These are phyloP conservation scores for Trichosporon sp. DNA, from an alignment of 1,284 basidiomycete genomes.

Conservation along the genomic window DNA sequence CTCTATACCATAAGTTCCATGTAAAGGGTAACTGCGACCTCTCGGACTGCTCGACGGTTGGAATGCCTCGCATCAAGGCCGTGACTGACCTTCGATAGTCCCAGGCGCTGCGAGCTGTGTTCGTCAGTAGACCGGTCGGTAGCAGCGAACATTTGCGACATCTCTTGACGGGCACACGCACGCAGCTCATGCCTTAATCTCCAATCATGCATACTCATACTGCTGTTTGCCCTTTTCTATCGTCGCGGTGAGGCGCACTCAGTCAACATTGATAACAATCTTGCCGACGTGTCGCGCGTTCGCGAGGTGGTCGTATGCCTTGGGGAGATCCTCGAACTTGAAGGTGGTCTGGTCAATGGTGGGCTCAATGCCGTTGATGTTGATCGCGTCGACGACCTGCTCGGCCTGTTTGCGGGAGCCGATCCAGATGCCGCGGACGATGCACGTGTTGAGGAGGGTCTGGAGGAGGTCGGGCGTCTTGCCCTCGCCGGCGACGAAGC, in stretches of 20 bases:
- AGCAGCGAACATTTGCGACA: too few species aligned
- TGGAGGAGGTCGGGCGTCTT: conserved; percentile 1
- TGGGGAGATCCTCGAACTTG: conserved; percentile 40
- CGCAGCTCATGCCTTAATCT: too few species aligned
- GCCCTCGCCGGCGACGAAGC: conserved; percentile 48
- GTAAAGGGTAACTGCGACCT: background rate
- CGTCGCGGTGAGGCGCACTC: background rate
- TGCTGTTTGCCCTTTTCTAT: background rate
- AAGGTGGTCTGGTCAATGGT: conserved; percentile 47
- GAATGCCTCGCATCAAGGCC: too few species aligned
- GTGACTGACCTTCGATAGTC: too few species aligned
- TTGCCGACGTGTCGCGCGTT: conserved; percentile 39
- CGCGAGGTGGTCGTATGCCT: conserved; percentile 47
- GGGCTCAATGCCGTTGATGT: conserved; percentile 43
- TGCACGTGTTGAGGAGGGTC: conserved; percentile 1
- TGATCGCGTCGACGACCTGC: conserved; percentile 45
- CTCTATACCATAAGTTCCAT: background rate
- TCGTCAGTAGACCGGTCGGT: too few species aligned
- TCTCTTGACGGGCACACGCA: too few species aligned
- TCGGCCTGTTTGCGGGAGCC: conserved; percentile 47
- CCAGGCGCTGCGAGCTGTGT: too few species aligned
- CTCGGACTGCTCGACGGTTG: too few species aligned
- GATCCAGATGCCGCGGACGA: conserved; percentile 24
- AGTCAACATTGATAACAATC: conserved; percentile 23
- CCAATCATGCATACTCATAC: background rate